These are phyloP conservation scores for Paramyrothecium sp. DNA, from an alignment of 2,329 filamentous ascomycete genomes.

Conservation along the genomic window DNA sequence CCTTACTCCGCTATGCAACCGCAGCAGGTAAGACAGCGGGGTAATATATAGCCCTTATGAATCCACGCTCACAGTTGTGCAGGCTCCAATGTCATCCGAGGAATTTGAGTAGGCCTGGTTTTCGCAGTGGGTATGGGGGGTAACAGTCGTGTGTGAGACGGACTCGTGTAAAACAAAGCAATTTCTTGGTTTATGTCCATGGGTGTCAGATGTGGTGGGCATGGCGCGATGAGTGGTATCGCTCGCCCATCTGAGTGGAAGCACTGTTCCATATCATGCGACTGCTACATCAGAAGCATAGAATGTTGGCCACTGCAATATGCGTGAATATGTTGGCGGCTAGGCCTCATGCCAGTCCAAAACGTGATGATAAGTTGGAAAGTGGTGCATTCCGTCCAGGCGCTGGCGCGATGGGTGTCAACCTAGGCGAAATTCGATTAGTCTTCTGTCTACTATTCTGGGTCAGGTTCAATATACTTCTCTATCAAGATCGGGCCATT, in stretches of 20 bases:
- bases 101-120: conserved; percentile 38
- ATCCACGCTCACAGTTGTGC: conserved; percentile 11
- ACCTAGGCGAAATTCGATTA: conserved; percentile 40
- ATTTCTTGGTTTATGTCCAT: too few species aligned
- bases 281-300: too few species aligned
- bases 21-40: conserved; percentile 65
- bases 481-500: conserved; percentile 89
- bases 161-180: conserved; percentile 7
- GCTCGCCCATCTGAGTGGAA: too few species aligned
- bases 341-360: conserved; percentile 55
- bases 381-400: conserved; percentile 62
- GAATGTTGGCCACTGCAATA: too few species aligned
- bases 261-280: too few species aligned
- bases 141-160: neutral
- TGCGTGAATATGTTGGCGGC: too few species aligned
- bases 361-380: conserved; percentile 71
- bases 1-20: conserved; percentile 76
- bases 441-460: neutral
- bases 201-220: too few species aligned
- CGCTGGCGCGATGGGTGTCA: conserved; percentile 62
- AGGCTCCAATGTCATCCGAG: conserved; percentile 44
- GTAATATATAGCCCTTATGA: neutral
- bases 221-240: too few species aligned
- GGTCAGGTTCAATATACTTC: conserved; percentile 58
- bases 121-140: neutral